These are phyloP conservation scores for Sphagnum magellanicum DNA, from an alignment of 228 moss, liverwort and hornwort species.

Conservation along the genomic window DNA sequence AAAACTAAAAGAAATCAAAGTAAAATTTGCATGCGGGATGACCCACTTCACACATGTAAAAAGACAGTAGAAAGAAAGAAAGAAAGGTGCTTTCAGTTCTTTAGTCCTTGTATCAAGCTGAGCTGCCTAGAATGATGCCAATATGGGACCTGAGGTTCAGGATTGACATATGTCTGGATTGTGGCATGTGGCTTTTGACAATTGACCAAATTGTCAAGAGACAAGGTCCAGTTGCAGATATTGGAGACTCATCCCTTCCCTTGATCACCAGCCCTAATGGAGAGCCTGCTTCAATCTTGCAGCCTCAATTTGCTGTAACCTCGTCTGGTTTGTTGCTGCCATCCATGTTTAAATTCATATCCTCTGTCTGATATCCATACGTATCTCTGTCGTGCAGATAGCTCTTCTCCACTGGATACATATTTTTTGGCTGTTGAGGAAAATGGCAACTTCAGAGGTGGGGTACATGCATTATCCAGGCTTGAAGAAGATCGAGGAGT, in stretches of 20 bases:
- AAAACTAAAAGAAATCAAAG: constrained; percentile 5
- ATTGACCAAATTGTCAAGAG: constrained; percentile 40
- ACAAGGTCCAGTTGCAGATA: constrained; percentile 3
- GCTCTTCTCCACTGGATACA: constrained; percentile 17
- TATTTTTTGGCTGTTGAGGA: constrained; percentile 17
- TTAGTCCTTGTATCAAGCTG: no score
- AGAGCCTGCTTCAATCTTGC: constrained; percentile 1
- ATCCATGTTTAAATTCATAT: constrained; percentile 34
- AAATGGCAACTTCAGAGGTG: constrained; percentile 11
- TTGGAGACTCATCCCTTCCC: constrained; percentile 34
- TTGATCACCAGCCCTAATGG: constrained; percentile 15
- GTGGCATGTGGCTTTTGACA: constrained; percentile 62
- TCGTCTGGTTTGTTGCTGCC: constrained; percentile 5
- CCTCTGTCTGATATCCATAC: constrained; percentile 22
- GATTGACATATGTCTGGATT: constrained; percentile 40
- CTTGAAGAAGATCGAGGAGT: constrained; percentile 10
- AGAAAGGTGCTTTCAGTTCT: background rate
- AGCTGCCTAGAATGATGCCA: constrained; percentile 25
- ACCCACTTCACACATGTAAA: constrained; percentile 12
- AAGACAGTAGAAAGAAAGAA: background rate
- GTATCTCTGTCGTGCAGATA: constrained; percentile 9
- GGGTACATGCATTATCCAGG: background rate
- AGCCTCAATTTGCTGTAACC: background rate
- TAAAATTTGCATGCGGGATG: constrained; percentile 4
- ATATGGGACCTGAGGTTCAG: constrained; percentile 70